phyloP scores from a whole-genome alignment of 1,284 basidiomycete genomes.

The Malassezia brasiliensis region DNA sequence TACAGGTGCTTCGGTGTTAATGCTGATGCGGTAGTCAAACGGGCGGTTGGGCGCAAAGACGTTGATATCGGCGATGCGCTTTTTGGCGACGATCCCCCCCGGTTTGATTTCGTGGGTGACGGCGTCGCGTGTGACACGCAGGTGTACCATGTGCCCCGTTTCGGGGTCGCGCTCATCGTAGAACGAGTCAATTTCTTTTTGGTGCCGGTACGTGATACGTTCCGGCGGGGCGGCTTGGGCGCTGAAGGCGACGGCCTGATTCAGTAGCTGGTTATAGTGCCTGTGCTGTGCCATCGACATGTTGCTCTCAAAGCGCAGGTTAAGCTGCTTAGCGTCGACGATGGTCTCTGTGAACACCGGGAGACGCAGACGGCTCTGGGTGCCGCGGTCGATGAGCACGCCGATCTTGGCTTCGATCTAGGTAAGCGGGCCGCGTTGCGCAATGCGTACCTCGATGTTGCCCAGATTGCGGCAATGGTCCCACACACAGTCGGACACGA shows the following conservation, averaged over 20 bases:
- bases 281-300: conserved; percentile 80
- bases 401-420: conserved; percentile 92
- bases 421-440: not conserved
- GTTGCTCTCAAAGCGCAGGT: conserved; percentile 67
- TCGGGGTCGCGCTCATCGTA: conserved; percentile 50
- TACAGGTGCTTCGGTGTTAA: conserved; percentile 63
- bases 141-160: conserved; percentile 51
- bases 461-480: conserved; percentile 44
- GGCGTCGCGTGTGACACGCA: conserved; percentile 75
- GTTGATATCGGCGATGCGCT: conserved; percentile 75
- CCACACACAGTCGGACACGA: conserved; percentile 77
- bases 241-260: conserved; percentile 54
- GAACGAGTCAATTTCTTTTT: conserved; percentile 72
- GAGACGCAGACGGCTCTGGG: conserved; percentile 56
- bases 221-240: conserved; percentile 51
- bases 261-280: conserved; percentile 74
- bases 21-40: conserved; percentile 85
- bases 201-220: conserved; percentile 66
- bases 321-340: conserved; percentile 46
- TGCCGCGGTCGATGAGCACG: conserved; percentile 58
- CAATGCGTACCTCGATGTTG: conserved; percentile 52
- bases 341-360: conserved; percentile 76
- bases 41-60: conserved; percentile 68
- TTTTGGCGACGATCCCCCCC: conserved; percentile 58
- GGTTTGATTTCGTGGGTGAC: conserved; percentile 57